Evolutionary conservation across 2,329 filamentous ascomycete genomes (phyloP).

Genomic region (Colletotrichum sidae): DNA sequence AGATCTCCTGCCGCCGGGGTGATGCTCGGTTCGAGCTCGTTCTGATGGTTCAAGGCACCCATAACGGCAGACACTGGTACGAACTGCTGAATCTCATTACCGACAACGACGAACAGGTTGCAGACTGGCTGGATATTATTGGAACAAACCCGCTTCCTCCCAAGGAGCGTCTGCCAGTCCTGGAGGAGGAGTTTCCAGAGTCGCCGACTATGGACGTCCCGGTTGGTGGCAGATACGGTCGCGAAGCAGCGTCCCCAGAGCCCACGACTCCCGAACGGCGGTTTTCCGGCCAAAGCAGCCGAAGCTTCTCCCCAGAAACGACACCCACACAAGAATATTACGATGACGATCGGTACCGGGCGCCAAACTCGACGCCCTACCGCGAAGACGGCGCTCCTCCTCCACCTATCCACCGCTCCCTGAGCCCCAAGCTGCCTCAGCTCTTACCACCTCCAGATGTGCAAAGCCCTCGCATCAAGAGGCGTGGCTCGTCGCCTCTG

Average conservation of each 20-base stretch:
- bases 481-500: conserved; percentile 88
- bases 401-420: conserved; percentile 64
- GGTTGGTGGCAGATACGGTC: conserved; percentile 30
- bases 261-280: conserved; percentile 46
- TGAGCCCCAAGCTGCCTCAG: conserved; percentile 52
- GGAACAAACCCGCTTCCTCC: conserved; percentile 64
- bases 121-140: conserved; percentile 90
- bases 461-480: conserved; percentile 63
- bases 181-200: conserved; percentile 41
- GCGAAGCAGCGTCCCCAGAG: conserved; percentile 38
- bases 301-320: conserved; percentile 47
- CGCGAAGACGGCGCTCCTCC: conserved; percentile 68
- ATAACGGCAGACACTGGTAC: conserved; percentile 78
- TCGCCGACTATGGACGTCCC: conserved; percentile 34
- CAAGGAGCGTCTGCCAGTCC: conserved; percentile 48
- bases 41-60: conserved; percentile 84
- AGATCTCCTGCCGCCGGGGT: conserved; percentile 84
- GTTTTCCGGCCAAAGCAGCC: conserved; percentile 46
- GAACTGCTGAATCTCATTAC: conserved; percentile 84
- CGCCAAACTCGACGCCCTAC: conserved; percentile 49
- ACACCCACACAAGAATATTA: conserved; percentile 52
- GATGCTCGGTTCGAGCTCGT: conserved; percentile 78
- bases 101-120: conserved; percentile 79
- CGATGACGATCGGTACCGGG: conserved; percentile 50
- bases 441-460: conserved; percentile 60